These are phyloP conservation scores for Aquilaria yunnanensis DNA, from an alignment of 345 rosid genomes.

Conservation along the genomic window DNA sequence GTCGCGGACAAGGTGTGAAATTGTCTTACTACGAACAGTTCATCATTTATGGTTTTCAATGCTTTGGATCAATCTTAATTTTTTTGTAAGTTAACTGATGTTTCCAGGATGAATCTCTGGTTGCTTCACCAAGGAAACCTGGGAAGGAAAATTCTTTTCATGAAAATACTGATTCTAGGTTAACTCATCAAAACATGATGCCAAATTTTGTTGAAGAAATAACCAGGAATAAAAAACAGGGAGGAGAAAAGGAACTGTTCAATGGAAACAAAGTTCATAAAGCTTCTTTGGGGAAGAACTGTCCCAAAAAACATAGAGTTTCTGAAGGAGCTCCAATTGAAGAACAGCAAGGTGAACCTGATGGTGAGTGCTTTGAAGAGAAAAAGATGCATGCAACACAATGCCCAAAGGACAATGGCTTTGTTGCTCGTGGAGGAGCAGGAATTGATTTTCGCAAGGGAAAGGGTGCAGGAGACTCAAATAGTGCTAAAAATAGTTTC, in stretches of 20 bases:
- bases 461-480: conserved; percentile 6
- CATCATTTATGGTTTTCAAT: neutral
- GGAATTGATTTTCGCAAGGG: neutral
- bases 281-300: conserved; percentile 15
- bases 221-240: conserved; percentile 33
- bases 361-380: conserved; percentile 1
- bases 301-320: conserved; percentile 15
- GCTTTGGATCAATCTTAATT: conserved; percentile 1
- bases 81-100: conserved; percentile 9
- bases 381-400: neutral
- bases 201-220: conserved; percentile 18
- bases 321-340: conserved; percentile 17
- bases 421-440: neutral
- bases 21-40: neutral
- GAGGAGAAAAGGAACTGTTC: conserved; percentile 32
- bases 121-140: conserved; percentile 26
- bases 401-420: neutral
- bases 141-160: conserved; percentile 58
- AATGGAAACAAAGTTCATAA: conserved; percentile 21
- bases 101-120: conserved; percentile 25
- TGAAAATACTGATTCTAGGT: conserved; percentile 24
- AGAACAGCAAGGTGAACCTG: conserved; percentile 10
- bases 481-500: conserved; percentile 3
- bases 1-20: conserved; percentile 23
- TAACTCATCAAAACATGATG: conserved; percentile 11